These are phyloP conservation scores for Inosperma sp. DNA, from an alignment of 768 basidiomycete species.

Conservation along the genomic window DNA sequence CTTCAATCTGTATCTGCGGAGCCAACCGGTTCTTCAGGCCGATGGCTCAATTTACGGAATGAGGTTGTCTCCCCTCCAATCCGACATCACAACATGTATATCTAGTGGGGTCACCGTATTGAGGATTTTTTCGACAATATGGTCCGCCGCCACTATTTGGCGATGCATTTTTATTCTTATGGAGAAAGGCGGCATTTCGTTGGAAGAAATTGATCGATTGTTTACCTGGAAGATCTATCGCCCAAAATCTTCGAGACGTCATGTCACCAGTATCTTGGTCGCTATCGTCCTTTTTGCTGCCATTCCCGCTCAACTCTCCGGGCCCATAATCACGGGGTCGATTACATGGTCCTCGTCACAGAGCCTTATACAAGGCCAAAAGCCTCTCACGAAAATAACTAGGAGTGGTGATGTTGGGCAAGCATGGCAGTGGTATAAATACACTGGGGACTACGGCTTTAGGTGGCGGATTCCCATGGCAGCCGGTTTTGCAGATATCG, in stretches of 20 bases:
- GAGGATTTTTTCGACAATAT: not conserved
- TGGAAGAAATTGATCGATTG: not conserved
- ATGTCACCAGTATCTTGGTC: no score
- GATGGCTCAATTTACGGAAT: no score
- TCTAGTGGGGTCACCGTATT: not conserved
- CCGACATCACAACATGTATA: not conserved
- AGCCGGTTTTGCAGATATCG: not conserved
- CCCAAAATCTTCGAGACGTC: not conserved
- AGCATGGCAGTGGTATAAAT: no score
- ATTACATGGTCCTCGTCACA: not conserved
- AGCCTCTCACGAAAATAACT: no score
- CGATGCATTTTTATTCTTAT: not conserved
- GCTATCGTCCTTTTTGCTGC: not conserved
- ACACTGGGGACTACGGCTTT: no score
- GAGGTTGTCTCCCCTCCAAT: no score
- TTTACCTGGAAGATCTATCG: not conserved
- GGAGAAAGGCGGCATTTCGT: not conserved
- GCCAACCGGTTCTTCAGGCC: no score
- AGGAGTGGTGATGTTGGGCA: no score
- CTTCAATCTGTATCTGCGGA: no score
- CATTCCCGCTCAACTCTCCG: not conserved
- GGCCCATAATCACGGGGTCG: not conserved
- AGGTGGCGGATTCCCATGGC: no score
- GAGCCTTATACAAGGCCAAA: no score
- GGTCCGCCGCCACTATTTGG: not conserved